Conservation (phyloP, 192 early-diverging fungal genomes). For the Entophlyctis helioformis region DNA sequence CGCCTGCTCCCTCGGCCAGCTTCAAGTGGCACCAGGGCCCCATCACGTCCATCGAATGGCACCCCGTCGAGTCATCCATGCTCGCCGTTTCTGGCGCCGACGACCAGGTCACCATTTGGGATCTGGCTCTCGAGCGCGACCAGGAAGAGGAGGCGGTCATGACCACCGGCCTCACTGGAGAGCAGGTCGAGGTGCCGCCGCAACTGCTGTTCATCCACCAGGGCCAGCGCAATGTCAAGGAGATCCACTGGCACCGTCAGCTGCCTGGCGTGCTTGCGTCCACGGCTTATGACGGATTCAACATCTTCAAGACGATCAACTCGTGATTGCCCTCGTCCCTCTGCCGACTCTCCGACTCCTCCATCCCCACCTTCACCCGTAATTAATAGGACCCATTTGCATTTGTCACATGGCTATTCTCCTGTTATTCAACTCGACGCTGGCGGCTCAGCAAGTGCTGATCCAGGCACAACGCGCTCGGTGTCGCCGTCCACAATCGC, state of each 20-base stretch:
- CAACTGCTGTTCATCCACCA: constrained; percentile 79
- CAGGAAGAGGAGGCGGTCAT: constrained; percentile 69
- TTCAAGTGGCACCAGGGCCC: constrained; percentile 91
- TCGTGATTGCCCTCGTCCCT: too few relatives aligned
- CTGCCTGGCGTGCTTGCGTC: constrained; percentile 79
- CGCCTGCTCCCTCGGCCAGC: constrained; percentile 66
- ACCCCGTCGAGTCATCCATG: constrained; percentile 82
- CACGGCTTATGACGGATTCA: constrained; percentile 82
- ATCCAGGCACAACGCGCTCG: too few relatives aligned
- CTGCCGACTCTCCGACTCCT: too few relatives aligned
- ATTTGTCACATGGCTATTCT: too few relatives aligned
- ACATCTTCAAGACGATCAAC: constrained; percentile 96
- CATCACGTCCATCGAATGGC: constrained; percentile 96
- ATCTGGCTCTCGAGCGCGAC: constrained; percentile 92
- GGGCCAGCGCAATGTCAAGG: constrained; percentile 89
- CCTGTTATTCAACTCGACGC: too few relatives aligned
- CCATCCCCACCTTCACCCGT: too few relatives aligned
- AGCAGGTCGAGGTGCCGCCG: constrained; percentile 72
- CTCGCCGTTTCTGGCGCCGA: constrained; percentile 86
- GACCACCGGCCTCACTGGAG: constrained; percentile 31
- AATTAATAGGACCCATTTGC: too few relatives aligned
- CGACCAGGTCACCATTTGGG: constrained; percentile 95
- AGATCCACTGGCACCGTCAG: constrained; percentile 94
- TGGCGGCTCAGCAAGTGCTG: too few relatives aligned
- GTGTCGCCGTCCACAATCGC: too few relatives aligned